These are phyloP conservation scores for Incumbomyces delicatus DNA, from an alignment of 2,329 filamentous ascomycete species.

Conservation along the genomic window DNA sequence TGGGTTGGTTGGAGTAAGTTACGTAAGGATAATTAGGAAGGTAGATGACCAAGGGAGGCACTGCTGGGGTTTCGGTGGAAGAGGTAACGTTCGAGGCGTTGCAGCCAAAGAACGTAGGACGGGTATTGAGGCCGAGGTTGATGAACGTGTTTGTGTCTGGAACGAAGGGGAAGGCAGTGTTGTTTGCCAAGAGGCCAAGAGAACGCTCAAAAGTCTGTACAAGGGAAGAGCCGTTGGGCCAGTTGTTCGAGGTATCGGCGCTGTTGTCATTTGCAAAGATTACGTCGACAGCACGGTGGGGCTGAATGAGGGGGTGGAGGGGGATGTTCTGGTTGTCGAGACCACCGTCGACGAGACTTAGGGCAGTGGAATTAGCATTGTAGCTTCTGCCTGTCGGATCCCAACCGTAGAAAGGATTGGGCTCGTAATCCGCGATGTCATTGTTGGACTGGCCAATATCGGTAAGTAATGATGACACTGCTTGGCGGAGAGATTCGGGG, in stretches of 20 bases:
- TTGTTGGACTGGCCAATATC: slow-evolving; percentile 50
- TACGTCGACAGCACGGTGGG: slow-evolving; percentile 61
- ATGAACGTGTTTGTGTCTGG: slow-evolving; percentile 70
- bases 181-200: slow-evolving; percentile 49
- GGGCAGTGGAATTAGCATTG: slow-evolving; percentile 42
- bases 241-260: slow-evolving; percentile 58
- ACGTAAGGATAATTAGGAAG: slow-evolving; percentile 77
- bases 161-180: slow-evolving; percentile 60
- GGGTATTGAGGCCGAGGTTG: slow-evolving; percentile 63
- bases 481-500: slow-evolving; percentile 44
- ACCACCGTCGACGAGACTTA: slow-evolving; percentile 70
- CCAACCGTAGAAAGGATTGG: slow-evolving; percentile 67
- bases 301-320: slow-evolving; percentile 66
- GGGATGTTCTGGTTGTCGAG: slow-evolving; percentile 72
- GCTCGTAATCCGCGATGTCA: slow-evolving; percentile 64
- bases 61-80: slow-evolving; percentile 30
- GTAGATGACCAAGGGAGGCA: slow-evolving; percentile 68
- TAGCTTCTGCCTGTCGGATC: slow-evolving; percentile 47
- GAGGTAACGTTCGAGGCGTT: slow-evolving; percentile 53
- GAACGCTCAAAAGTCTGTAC: slow-evolving; percentile 65
- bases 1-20: slow-evolving; percentile 61
- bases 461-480: slow-evolving; percentile 37
- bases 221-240: slow-evolving; percentile 69
- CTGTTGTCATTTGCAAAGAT: slow-evolving; percentile 74
- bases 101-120: slow-evolving; percentile 75